These are phyloP conservation scores for Penicillium sclerotigenum DNA, from an alignment of 2,329 filamentous ascomycete species.

Conservation along the genomic window DNA sequence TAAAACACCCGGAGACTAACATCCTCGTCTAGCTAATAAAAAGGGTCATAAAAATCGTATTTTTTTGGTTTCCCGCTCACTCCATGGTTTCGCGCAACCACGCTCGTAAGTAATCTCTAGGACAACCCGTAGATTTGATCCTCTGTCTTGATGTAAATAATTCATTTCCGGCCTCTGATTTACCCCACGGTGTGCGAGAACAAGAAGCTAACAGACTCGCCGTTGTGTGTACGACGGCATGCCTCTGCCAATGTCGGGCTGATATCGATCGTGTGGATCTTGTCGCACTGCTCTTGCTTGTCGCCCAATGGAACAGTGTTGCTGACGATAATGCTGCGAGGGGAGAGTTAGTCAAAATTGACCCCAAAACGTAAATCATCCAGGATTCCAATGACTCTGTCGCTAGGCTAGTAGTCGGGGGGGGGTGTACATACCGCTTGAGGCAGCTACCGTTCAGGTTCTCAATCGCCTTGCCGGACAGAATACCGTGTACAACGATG, in stretches of 20 bases:
- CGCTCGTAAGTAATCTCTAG: conserved; percentile 4
- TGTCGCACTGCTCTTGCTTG: conserved; percentile 73
- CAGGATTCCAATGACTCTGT: not conserved
- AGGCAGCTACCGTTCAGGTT: conserved; percentile 76
- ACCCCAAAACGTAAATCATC: not conserved
- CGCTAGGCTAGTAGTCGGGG: too few relatives aligned
- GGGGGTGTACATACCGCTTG: conserved; percentile 32
- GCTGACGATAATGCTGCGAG: conserved; percentile 73
- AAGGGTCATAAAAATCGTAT: conserved; percentile 25
- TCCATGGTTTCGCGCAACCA: conserved; percentile 20
- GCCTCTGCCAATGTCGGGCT: conserved; percentile 65
- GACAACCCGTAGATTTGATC: conserved; percentile 2
- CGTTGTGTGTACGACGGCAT: conserved; percentile 50
- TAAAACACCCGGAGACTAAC: conserved; percentile 12
- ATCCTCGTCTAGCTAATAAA: conserved; percentile 10
- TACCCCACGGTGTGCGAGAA: conserved; percentile 49
- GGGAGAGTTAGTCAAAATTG: not conserved
- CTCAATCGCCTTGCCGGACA: conserved; percentile 84
- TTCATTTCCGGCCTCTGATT: conserved; percentile 11
- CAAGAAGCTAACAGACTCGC: conserved; percentile 51
- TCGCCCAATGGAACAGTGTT: conserved; percentile 82
- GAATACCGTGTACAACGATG: conserved; percentile 90
- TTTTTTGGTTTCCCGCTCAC: conserved; percentile 22
- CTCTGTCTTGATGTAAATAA: conserved; percentile 5
- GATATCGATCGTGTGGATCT: conserved; percentile 88